Evolutionary conservation across 495 filamentous ascomycete species (phyloP).

Genomic region (Penicillium pulvis): DNA sequence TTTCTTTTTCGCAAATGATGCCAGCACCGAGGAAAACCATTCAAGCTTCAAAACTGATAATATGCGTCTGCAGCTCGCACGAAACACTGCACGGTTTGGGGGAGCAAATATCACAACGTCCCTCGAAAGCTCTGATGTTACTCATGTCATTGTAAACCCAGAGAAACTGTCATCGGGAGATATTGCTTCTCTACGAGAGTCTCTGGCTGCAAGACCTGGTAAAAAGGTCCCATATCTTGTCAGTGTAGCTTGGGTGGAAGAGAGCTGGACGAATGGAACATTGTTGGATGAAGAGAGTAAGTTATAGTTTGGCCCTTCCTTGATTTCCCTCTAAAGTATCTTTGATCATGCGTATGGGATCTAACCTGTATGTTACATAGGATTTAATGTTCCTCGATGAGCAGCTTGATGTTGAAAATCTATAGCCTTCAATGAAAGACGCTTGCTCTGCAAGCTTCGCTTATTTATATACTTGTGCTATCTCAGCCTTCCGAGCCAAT

Average conservation of each 20-base stretch:
- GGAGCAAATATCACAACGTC: conserved; percentile 48
- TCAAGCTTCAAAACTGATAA: neutral
- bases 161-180: conserved; percentile 21
- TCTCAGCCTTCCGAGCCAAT: no score
- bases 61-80: conserved; percentile 28
- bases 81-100: conserved; percentile 63
- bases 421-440: no score
- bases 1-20: conserved; percentile 42
- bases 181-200: conserved; percentile 31
- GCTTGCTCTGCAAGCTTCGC: no score
- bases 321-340: neutral
- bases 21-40: conserved; percentile 1
- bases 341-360: neutral
- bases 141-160: conserved; percentile 40
- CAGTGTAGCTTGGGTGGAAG: conserved; percentile 68
- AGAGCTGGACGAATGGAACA: conserved; percentile 79
- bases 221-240: conserved; percentile 71
- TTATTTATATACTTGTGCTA: no score
- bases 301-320: neutral
- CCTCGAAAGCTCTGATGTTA: conserved; percentile 22
- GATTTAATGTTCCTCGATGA: neutral
- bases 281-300: conserved; percentile 74
- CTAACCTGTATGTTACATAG: neutral
- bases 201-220: conserved; percentile 26
- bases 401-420: no score